phyloP scores from a whole-genome alignment of 1,139 yeast species.

The Pichia sp. region DNA sequence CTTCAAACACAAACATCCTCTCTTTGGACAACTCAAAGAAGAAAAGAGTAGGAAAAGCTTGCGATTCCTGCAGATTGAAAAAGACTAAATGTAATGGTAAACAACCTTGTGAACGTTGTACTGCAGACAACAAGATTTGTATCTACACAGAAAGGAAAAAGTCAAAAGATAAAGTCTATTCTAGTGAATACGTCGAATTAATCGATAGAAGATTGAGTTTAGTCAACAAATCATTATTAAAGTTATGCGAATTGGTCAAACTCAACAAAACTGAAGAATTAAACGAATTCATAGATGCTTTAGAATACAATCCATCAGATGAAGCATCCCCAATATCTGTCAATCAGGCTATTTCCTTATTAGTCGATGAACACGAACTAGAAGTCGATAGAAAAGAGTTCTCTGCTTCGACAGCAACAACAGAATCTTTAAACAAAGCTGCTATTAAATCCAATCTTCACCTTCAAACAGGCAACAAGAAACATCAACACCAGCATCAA shows the following conservation, averaged over 20 bases:
- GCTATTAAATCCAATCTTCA: constrained; percentile 1
- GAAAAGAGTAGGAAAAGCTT: constrained; percentile 78
- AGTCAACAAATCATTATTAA: constrained; percentile 52
- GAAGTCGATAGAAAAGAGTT: constrained; percentile 11
- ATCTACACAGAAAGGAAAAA: constrained; percentile 70
- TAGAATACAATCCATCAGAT: constrained; percentile 22
- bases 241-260: constrained; percentile 38
- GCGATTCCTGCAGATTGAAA: constrained; percentile 75
- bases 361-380: constrained; percentile 35
- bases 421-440: constrained; percentile 5
- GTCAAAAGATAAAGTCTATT: constrained; percentile 58
- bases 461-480: not conserved
- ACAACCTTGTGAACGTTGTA: constrained; percentile 71
- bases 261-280: constrained; percentile 26
- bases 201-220: constrained; percentile 66
- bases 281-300: constrained; percentile 19
- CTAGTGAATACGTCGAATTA: constrained; percentile 67
- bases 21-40: constrained; percentile 39
- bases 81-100: constrained; percentile 74
- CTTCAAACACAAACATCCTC: not conserved
- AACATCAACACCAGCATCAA: constrained; percentile 4
- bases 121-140: constrained; percentile 69
- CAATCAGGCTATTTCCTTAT: constrained; percentile 46
- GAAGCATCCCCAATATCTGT: constrained; percentile 40
- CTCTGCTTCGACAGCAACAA: constrained; percentile 6